Conservation (phyloP, 768 basidiomycete species). For the Lentinula guzmanii region DNA sequence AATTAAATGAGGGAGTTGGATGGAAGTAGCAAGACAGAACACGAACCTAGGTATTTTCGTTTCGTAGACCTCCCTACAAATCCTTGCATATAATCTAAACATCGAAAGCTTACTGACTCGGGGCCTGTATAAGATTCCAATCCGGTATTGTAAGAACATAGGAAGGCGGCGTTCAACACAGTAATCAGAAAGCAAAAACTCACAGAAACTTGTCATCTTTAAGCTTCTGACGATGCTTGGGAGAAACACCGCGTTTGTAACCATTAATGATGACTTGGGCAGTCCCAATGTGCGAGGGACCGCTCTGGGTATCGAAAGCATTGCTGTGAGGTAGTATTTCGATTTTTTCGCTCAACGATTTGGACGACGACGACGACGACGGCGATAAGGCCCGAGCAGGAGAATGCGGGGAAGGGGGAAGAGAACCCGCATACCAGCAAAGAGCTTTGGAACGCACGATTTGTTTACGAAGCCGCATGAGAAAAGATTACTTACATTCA, state of each 20-base stretch:
- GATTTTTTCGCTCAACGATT: background rate
- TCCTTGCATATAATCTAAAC: background rate
- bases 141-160: too few species aligned
- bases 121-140: background rate
- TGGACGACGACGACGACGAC: background rate
- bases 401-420: slow-evolving; percentile 19
- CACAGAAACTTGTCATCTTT: slow-evolving; percentile 19
- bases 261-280: slow-evolving; percentile 74
- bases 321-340: background rate
- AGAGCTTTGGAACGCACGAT: slow-evolving; percentile 39
- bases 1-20: background rate
- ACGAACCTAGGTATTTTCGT: background rate
- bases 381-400: background rate
- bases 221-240: slow-evolving; percentile 56
- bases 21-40: background rate
- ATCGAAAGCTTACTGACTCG: background rate
- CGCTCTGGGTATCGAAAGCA: background rate
- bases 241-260: slow-evolving; percentile 67
- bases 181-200: slow-evolving; percentile 24
- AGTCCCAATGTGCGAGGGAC: background rate
- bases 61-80: background rate
- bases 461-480: background rate
- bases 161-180: too few species aligned
- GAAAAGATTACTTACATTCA: slow-evolving; percentile 45
- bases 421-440: slow-evolving; percentile 58